Conservation (phyloP, 2,329 filamentous ascomycete genomes). For the Talaromyces sp. region DNA sequence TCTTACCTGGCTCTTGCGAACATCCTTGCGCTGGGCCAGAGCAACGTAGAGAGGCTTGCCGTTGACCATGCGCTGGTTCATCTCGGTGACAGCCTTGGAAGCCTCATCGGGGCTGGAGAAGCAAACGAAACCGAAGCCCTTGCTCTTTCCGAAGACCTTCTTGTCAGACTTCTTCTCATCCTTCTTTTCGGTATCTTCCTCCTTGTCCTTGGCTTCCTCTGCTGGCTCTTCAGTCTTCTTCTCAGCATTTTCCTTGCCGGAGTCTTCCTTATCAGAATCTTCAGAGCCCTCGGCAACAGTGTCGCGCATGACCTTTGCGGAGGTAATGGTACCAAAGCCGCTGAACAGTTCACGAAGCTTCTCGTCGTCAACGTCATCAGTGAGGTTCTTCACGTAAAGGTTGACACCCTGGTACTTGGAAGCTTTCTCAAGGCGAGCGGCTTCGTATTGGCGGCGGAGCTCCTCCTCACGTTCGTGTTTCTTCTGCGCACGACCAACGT, state of each 20-base stretch:
- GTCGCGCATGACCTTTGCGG: conserved; percentile 98
- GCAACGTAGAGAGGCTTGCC: conserved; percentile 97
- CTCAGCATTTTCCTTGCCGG: conserved; percentile 40
- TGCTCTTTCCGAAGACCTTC: conserved; percentile 85
- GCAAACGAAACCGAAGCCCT: conserved; percentile 99
- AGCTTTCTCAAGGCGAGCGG: conserved; percentile 94
- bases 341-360: conserved; percentile 92
- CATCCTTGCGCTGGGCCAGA: conserved; percentile 97
- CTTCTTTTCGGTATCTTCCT: conserved; percentile 52
- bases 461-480: conserved; percentile 99
- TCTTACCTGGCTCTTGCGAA: conserved; percentile 80
- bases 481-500: conserved; percentile 98
- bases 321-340: conserved; percentile 91
- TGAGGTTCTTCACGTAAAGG: conserved; percentile 98
- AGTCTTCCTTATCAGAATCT: conserved; percentile 19
- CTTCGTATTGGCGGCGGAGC: conserved; percentile 97
- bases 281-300: conserved; percentile 39
- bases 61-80: conserved; percentile 99
- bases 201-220: conserved; percentile 41
- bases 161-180: conserved; percentile 54
- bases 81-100: conserved; percentile 97
- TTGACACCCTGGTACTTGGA: conserved; percentile 99
- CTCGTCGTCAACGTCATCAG: conserved; percentile 95
- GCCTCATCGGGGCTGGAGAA: conserved; percentile 99
- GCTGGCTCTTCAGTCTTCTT: conserved; percentile 34